Conservation (phyloP, 768 basidiomycete species). For the Strobilomyces echinocephalus region DNA sequence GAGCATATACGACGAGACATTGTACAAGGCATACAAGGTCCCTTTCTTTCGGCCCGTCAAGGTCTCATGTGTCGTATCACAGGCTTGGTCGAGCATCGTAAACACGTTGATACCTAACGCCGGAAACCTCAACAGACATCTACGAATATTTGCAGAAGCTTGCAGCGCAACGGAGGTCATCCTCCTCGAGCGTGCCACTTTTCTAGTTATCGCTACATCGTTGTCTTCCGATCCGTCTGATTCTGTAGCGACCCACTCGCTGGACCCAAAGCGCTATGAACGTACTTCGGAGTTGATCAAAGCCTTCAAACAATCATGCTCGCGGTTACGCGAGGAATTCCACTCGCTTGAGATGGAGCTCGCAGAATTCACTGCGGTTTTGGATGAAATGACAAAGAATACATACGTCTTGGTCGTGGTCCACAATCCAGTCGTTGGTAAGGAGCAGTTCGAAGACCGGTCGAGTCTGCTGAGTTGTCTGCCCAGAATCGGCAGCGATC, state of each 20-base stretch:
- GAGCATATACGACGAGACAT: conserved; percentile 94
- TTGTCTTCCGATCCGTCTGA: conserved; percentile 38
- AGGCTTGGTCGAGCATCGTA: conserved; percentile 99
- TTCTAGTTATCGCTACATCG: conserved; percentile 92
- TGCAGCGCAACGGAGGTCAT: conserved; percentile 92
- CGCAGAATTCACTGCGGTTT: conserved; percentile 78
- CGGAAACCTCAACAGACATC: conserved; percentile 78
- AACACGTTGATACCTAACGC: conserved; percentile 96
- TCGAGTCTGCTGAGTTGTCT: not conserved
- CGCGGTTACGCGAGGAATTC: conserved; percentile 80
- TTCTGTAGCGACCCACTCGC: conserved; percentile 37
- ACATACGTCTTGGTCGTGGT: conserved; percentile 90
- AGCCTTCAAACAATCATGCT: conserved; percentile 89
- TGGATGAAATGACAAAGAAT: conserved; percentile 90
- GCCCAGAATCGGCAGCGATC: conserved; percentile 79
- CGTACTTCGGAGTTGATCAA: conserved; percentile 92
- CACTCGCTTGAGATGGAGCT: conserved; percentile 83
- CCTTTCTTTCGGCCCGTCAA: not conserved
- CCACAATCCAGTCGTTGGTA: conserved; percentile 85
- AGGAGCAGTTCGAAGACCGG: conserved; percentile 15
- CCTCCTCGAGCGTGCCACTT: conserved; percentile 95
- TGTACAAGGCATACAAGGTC: conserved; percentile 69
- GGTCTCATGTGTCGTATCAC: conserved; percentile 5
- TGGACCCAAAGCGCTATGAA: conserved; percentile 74
- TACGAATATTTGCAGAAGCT: conserved; percentile 79